phyloP scores from a whole-genome alignment of 352 stramenopile species.

The Phytophthora pisi region DNA sequence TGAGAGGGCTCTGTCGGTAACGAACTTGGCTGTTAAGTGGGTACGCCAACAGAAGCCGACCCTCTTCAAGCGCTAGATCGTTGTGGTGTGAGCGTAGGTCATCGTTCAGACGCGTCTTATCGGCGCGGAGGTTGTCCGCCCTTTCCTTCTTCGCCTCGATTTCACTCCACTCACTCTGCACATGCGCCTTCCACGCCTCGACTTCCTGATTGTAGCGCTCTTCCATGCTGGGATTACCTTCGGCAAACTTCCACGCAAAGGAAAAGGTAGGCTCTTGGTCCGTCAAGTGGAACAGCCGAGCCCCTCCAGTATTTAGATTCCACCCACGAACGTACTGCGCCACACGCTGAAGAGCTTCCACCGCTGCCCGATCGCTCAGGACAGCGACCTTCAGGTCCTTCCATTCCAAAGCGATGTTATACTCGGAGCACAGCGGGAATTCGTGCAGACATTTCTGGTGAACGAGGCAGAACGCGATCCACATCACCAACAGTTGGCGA shows the following conservation, averaged over 20 bases:
- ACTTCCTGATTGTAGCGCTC: constrained; percentile 13
- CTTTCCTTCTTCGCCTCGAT: constrained; percentile 27
- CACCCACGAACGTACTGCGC: constrained; percentile 47
- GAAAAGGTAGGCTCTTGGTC: constrained; percentile 41
- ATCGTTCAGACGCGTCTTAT: constrained; percentile 7
- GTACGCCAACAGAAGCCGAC: neutral
- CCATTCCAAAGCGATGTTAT: constrained; percentile 50
- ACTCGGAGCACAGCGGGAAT: constrained; percentile 25
- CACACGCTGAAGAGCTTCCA: constrained; percentile 39
- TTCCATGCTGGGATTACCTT: constrained; percentile 14
- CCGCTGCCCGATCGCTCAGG: constrained; percentile 30
- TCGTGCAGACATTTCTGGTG: constrained; percentile 31
- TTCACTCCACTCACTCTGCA: constrained; percentile 14
- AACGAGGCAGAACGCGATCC: constrained; percentile 49
- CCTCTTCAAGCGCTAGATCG: neutral
- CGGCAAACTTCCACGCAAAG: constrained; percentile 37
- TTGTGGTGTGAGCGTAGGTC: neutral
- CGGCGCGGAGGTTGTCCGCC: constrained; percentile 2
- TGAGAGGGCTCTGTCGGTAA: neutral
- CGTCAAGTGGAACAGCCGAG: constrained; percentile 48
- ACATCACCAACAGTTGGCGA: constrained; percentile 43
- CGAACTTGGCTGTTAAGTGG: neutral
- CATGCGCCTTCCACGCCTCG: constrained; percentile 21
- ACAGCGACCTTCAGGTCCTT: constrained; percentile 41
- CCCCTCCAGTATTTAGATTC: constrained; percentile 15